Evolutionary conservation across 371 early-diverging fungal species (phyloP).

Genomic region (Zychaea mexicana): DNA sequence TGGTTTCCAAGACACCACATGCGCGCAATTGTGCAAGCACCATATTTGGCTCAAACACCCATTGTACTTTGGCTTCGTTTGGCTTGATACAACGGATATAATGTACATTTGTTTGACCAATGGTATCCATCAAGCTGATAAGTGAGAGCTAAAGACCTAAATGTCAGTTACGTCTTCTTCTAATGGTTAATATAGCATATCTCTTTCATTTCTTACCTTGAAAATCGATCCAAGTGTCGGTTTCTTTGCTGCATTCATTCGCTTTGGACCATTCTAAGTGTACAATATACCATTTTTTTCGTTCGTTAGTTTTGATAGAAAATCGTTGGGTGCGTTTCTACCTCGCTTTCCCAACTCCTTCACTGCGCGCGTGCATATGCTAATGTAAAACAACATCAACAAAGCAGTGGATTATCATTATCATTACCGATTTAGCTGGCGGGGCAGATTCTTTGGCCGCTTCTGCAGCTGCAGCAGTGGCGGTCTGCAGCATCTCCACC

Average conservation of each 20-base stretch:
- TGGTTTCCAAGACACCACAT: slow-evolving; percentile 99
- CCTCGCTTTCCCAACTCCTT: no score
- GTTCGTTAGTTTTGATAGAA: not conserved
- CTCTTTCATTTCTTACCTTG: slow-evolving; percentile 35
- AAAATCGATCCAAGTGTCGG: slow-evolving; percentile 90
- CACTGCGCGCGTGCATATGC: no score
- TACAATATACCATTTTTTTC: not conserved
- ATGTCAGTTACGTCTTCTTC: not conserved
- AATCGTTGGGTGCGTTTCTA: no score
- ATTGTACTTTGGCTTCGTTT: slow-evolving; percentile 90
- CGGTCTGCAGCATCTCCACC: slow-evolving; percentile 69
- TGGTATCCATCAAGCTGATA: slow-evolving; percentile 92
- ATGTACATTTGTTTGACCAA: slow-evolving; percentile 89
- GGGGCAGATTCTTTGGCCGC: slow-evolving; percentile 17
- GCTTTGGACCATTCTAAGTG: slow-evolving; percentile 13
- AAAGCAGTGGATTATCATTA: no score
- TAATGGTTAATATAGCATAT: not conserved
- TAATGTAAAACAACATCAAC: not conserved
- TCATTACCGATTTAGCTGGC: not conserved
- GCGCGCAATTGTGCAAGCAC: slow-evolving; percentile 97
- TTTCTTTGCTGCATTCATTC: slow-evolving; percentile 61
- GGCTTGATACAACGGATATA: slow-evolving; percentile 99
- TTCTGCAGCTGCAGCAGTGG: slow-evolving; percentile 48
- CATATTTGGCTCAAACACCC: slow-evolving; percentile 90
- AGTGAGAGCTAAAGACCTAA: slow-evolving; percentile 62